Base-by-base conservation (phyloP, 2,329 filamentous ascomycete species). In the Ophiostoma triangulosporum region DNA sequence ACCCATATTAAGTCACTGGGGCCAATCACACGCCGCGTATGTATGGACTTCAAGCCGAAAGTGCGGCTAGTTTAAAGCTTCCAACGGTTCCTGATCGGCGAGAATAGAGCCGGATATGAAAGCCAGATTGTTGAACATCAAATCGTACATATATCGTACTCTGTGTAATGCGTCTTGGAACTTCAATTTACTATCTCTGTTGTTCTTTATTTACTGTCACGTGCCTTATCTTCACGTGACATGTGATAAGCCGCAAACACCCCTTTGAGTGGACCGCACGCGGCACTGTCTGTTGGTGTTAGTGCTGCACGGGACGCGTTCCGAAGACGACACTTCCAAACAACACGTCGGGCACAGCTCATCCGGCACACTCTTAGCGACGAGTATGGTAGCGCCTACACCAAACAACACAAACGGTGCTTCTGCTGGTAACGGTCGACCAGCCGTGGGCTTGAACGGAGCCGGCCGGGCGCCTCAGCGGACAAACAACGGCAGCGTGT, bases 351-450 rank as follows among this genome's bases (percentile, higher is more conserved):
- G 20, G n/a, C 24, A 38, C 36, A 14, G 15, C 40, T 11, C 17
- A n/a, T 26, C 46, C 8, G 45, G 40, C 15, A 52, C 40, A 48
- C 32, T 17, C 12, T 24, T 0, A 48, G 35, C n/a, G 17, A 31
- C 40, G 31, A 36, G 43, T 29, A 46, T 46, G 43, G 22, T 17
- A 22, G 43, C 20, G 1, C 32, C n/a, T 20, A 27, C 43, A 15
- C 43, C 43, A 26, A 46, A 46, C 24, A 46, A 46, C 32, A 60
- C 60, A 35, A 64, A 60, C 14, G 58, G 62, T 12, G 60, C 60
- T 40, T 59, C 60, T 26, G 59, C 31, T 15, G 51, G 46, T 26
- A 45, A 27, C 48, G 46, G 52, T 35, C 52, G 62, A 22, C 57
- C 53, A 3, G 60, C 62, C 5, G 48, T 54, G 11, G 62, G 56